Evolutionary conservation across 2,329 filamentous ascomycete genomes (phyloP), one percentile per base, ranked within the genome.

Genomic region (Claviceps sp.): DNA sequence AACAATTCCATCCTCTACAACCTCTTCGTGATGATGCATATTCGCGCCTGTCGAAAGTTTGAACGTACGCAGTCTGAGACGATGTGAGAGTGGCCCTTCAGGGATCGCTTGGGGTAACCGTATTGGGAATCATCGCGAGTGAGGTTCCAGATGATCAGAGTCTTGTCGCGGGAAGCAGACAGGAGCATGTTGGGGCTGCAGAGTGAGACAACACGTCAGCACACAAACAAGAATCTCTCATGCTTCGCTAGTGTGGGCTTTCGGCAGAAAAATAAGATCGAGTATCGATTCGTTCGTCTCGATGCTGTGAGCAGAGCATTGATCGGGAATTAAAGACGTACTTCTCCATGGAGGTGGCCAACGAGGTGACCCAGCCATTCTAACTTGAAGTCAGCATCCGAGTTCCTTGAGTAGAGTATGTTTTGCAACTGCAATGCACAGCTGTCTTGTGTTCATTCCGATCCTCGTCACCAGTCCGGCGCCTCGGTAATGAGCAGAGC

Each of bases 91-190:
- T 98, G 93, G 70, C 93, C 93, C 78, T 94, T 85, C 65, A 98
- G 89, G 71, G 89, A 94, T 77, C 93, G 86, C 85, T 98, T 97
- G 70, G 93, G 93, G 82, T 95, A 95, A 67, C 93, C 93, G 82
- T 97, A 98, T 71, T 88, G 85, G 72, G 84, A 84, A 79, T 97
- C 93, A 75, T 97, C 90, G 76, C 93, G 91, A 75, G 93, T 97
- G 69, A 98, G 82, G 83, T 96, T 95, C 93, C 93, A 98, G 84
- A 98, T 95, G 79, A 98, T 98, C 73, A 98, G 81, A 64, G 87
- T 88, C 87, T 97, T 96, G 83, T 98, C 93, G 78, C 93, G 89
- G 72, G 83, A 89, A 69, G 81, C 91, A 64, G 93, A 98, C 68
- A 98, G 84, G 72, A 98, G 90, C 91, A 98, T 97, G 83, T 98